Evolutionary conservation across 179 eudicot species (phyloP), one percentile per base, ranked within the genome.

Genomic region (Carnegiea gigantea): DNA sequence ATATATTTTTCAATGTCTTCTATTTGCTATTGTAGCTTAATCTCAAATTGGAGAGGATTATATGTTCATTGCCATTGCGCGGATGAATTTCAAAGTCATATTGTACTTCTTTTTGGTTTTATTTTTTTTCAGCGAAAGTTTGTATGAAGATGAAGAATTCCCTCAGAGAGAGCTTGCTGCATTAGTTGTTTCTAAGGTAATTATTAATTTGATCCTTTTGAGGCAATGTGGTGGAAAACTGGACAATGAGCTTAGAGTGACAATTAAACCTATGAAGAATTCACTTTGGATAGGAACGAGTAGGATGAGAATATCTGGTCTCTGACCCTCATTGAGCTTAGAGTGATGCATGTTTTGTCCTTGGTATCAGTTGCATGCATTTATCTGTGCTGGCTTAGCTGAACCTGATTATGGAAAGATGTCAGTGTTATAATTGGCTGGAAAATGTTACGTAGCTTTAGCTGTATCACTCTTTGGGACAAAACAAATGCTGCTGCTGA

Each of bases 91-190:
- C 57, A 23, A 13, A 38, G 23, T 26, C 21, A 14, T 15, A 72
- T 24, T 28, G 53, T 13, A 38, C n/a, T 1, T 59, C n/a, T 1
- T 59, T 18, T 78, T 65, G 62, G 11, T 75, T 72, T n/a, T n/a
- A n/a, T n/a, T n/a, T n/a, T 38, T 75, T 49, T 79, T 48, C 99
- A 95, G 99, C 76, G 99, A 95, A 83, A 95, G 98, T 84, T 86
- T 95, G 83, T 95, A 95, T 81, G 99, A 95, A 87, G 99, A 95
- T 84, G 99, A 92, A 83, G 94, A 92, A 75, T 94, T 90, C 74
- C 87, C 88, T 26, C 94, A 95, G 83, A 86, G 98, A 76, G 91
- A 87, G 54, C 93, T 95, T 60, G 98, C 98, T 72, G 99, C 96
- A 7, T 84, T 95, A 83, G 89, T 95, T 86, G 99, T 86, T 81